Evolutionary conservation across 148 eudicot species (phyloP).

Genomic region (Cornus controversa): DNA sequence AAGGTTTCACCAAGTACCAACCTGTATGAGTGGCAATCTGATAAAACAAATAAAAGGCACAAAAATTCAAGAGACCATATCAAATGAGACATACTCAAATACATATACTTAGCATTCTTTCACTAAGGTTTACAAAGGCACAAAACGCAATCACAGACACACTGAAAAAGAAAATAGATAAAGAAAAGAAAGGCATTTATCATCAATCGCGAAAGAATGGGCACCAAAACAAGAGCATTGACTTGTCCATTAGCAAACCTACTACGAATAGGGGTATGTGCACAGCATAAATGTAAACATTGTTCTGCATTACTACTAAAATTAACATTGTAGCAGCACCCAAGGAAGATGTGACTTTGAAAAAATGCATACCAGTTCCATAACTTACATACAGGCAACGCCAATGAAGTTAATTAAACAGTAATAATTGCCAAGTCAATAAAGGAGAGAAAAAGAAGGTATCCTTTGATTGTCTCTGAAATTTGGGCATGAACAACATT

Average conservation of each 20-base stretch:
- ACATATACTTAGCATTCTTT: neutral
- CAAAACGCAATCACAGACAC: neutral
- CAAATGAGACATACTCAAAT: slow-evolving; percentile 1
- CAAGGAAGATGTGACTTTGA: neutral
- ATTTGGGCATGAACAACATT: neutral
- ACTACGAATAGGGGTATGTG: neutral
- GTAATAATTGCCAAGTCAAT: neutral
- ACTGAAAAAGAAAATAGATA: neutral
- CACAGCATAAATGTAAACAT: neutral
- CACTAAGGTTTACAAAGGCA: neutral
- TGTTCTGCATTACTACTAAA: neutral
- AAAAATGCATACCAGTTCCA: neutral
- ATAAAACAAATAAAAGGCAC: neutral
- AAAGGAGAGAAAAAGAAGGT: neutral
- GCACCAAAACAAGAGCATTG: neutral
- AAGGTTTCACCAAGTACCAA: neutral
- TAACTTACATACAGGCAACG: neutral
- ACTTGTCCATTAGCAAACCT: neutral
- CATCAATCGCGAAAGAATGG: neutral
- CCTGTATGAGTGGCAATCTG: neutral
- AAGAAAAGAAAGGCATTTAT: neutral
- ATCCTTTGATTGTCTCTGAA: neutral
- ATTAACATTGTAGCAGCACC: neutral
- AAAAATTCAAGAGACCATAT: neutral
- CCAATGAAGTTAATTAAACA: neutral